Evolutionary conservation across 1,284 basidiomycete species (phyloP), one percentile per base, ranked within the genome.

Genomic region (Golubevia sp.): DNA sequence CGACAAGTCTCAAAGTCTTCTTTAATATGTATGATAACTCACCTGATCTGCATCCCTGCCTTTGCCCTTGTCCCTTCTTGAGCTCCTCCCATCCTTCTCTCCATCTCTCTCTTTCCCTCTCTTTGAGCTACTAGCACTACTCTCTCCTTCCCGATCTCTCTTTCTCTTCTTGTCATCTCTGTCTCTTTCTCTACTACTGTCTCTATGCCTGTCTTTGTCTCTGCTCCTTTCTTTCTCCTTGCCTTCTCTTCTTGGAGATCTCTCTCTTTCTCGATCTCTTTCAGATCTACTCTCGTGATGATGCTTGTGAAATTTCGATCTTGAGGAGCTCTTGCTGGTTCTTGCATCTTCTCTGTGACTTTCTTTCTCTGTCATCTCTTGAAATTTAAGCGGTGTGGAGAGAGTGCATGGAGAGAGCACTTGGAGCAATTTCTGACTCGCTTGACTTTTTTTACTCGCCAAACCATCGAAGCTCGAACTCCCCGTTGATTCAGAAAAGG

Each of bases 1-100:
- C n/a, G n/a, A n/a, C n/a, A n/a, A n/a, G 44, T 91, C 88, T 92
- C 93, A 94, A 86, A 92, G 62, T 91, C 90, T 70, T 91, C 91
- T 1, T 90, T 87, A 25, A 91, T 88, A 18, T 71, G 64, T n/a
- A 82, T 50, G 0, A 71, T 74, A n/a, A 66, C 70, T 11, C 13
- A 54, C 27, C 26, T 34, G 26, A 30, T 50, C 49, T 52, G 25
- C 51, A 54, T 68, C 55, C 62, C 13, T 3, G 49, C 66, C 73
- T 8, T 63, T 61, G 3, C 64, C 63, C n/a, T 64, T 59, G 49
- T 49, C 62, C 75, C 68, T 88, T 86, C 56, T 86, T 86, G 67
- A 86, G 85, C 25, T 76, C 58, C 34, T 49, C 50, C 1, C 55
- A 57, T 21, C 57, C 50, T 8, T 58, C 30, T 63, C 20, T 62